These are phyloP conservation scores for Gnomoniopsis sp. DNA, from an alignment of 2,329 filamentous ascomycete genomes.

Conservation along the genomic window DNA sequence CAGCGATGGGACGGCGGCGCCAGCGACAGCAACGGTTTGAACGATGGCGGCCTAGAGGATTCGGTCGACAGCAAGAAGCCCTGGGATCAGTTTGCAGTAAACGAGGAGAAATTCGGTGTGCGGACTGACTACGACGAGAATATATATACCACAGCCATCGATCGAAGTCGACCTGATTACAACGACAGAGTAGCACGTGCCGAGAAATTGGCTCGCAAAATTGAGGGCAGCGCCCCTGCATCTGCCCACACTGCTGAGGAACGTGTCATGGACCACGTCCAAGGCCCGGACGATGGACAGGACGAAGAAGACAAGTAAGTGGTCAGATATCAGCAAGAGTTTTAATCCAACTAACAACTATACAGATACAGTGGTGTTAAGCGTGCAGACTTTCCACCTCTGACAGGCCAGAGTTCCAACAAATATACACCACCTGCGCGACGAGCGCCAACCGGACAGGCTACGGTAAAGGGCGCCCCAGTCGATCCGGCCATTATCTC, in stretches of 20 bases:
- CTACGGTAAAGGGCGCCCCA: constrained; percentile 72
- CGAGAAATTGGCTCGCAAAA: constrained; percentile 82
- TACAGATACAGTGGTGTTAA: constrained; percentile 80
- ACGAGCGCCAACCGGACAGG: constrained; percentile 70
- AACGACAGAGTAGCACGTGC: constrained; percentile 73
- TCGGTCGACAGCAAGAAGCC: constrained; percentile 23
- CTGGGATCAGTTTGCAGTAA: constrained; percentile 95
- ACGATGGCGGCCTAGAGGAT: constrained; percentile 71
- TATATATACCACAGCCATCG: constrained; percentile 88
- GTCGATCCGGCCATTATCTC: constrained; percentile 90
- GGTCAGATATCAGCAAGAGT: not conserved
- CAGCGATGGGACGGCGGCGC: constrained; percentile 72
- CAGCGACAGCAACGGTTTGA: constrained; percentile 28
- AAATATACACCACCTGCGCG: constrained; percentile 91
- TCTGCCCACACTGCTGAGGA: constrained; percentile 90
- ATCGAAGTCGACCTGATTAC: constrained; percentile 80
- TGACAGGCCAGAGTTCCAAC: constrained; percentile 50
- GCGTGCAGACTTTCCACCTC: constrained; percentile 70
- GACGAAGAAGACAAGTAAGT: constrained; percentile 91
- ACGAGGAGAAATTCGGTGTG: constrained; percentile 82
- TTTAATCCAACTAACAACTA: constrained; percentile 20
- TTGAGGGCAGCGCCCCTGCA: constrained; percentile 69
- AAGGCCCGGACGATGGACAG: constrained; percentile 60
- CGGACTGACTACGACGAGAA: constrained; percentile 92
- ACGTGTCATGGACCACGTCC: constrained; percentile 67